Evolutionary conservation across 2,329 filamentous ascomycete species (phyloP).

Genomic region (Ambrosiella xylebori): DNA sequence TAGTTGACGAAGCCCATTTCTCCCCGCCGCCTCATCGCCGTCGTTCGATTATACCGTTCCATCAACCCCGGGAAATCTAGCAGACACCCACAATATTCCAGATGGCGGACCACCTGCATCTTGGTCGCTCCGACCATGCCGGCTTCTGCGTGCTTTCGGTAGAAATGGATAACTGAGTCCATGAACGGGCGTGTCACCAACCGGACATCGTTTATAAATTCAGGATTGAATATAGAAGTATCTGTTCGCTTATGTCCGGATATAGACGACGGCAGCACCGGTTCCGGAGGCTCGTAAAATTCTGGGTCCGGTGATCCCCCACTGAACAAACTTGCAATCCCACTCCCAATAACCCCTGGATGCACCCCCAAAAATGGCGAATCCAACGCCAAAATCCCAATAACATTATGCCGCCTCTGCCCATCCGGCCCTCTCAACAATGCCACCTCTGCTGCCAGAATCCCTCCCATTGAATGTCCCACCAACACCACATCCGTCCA

Average conservation of each 20-base stretch:
- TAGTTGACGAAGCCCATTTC: slow-evolving; percentile 74
- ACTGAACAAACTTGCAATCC: slow-evolving; percentile 60
- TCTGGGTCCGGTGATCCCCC: slow-evolving; percentile 20
- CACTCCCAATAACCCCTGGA: slow-evolving; percentile 69
- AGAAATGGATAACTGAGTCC: slow-evolving; percentile 53
- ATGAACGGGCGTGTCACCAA: slow-evolving; percentile 53
- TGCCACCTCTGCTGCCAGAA: slow-evolving; percentile 64
- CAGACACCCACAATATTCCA: slow-evolving; percentile 69
- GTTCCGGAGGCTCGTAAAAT: background rate
- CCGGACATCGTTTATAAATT: slow-evolving; percentile 56
- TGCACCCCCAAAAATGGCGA: slow-evolving; percentile 79
- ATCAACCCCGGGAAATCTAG: slow-evolving; percentile 58
- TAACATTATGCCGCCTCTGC: slow-evolving; percentile 57
- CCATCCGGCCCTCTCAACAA: slow-evolving; percentile 22
- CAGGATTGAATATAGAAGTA: slow-evolving; percentile 53
- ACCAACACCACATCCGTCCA: slow-evolving; percentile 66
- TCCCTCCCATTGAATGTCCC: slow-evolving; percentile 80
- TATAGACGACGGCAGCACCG: background rate
- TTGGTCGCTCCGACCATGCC: slow-evolving; percentile 53
- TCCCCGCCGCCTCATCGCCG: slow-evolving; percentile 54
- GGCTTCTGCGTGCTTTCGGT: slow-evolving; percentile 60
- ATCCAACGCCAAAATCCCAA: slow-evolving; percentile 71
- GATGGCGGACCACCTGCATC: slow-evolving; percentile 57
- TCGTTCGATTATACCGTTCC: slow-evolving; percentile 49
- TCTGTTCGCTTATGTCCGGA: slow-evolving; percentile 7